Conservation (phyloP, 1,284 basidiomycete genomes). For the Ceratobasidium sp. region DNA sequence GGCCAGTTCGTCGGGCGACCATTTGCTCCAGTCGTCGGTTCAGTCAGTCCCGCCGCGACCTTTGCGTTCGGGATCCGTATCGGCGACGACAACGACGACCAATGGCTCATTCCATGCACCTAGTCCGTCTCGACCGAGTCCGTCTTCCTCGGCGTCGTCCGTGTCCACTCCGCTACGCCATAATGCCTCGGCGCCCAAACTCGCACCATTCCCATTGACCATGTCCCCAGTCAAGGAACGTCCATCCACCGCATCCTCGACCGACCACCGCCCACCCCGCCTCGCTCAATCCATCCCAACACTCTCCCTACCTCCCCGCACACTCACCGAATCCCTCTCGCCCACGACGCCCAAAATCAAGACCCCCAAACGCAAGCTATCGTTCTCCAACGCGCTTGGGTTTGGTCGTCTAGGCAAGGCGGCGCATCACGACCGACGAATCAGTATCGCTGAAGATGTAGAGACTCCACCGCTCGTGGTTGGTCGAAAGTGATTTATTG, state of each 20-base stretch:
- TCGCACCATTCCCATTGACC: slow-evolving; percentile 31
- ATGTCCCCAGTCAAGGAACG: slow-evolving; percentile 22
- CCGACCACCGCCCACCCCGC: background rate
- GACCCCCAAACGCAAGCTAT: slow-evolving; percentile 5
- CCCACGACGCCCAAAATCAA: background rate
- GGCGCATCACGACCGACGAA: slow-evolving; percentile 14
- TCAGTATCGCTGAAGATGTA: slow-evolving; percentile 25
- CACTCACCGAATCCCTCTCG: too few species aligned
- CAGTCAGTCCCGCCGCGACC: slow-evolving; percentile 16
- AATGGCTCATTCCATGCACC: slow-evolving; percentile 28
- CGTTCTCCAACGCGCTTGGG: slow-evolving; percentile 10
- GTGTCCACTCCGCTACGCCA: slow-evolving; percentile 33
- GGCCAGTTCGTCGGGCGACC: slow-evolving; percentile 32
- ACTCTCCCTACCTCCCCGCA: background rate
- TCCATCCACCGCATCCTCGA: slow-evolving; percentile 14
- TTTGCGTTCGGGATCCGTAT: slow-evolving; percentile 33
- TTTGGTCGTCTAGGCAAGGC: slow-evolving; percentile 7
- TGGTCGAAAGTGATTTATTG: slow-evolving; percentile 25
- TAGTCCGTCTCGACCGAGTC: slow-evolving; percentile 18
- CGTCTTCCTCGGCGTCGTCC: slow-evolving; percentile 26
- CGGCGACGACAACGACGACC: slow-evolving; percentile 29
- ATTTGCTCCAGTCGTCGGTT: slow-evolving; percentile 24
- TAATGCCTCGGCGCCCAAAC: slow-evolving; percentile 16
- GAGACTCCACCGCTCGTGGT: slow-evolving; percentile 14
- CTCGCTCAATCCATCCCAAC: background rate